Evolutionary conservation across 129 eudicot genomes (phyloP).

Genomic region (Erigeron canadensis): DNA sequence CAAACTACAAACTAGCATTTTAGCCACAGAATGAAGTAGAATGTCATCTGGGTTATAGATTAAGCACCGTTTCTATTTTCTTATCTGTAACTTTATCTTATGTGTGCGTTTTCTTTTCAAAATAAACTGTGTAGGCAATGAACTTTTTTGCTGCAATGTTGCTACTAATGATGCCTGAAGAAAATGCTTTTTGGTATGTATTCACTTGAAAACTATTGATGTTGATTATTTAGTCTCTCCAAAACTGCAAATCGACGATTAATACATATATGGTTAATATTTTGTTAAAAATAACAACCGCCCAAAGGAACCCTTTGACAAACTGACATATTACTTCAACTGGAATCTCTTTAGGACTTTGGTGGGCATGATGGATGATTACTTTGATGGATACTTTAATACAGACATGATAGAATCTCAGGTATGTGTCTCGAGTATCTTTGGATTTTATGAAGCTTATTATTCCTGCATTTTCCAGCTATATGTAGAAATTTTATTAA

Average conservation of each 20-base stretch:
- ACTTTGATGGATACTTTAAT: conserved; percentile 87
- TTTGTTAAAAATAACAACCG: too few species aligned
- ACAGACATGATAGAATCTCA: conserved; percentile 95
- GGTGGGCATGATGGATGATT: conserved; percentile 90
- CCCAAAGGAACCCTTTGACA: too few species aligned
- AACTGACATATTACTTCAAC: conserved; percentile 17
- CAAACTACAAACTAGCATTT: not conserved
- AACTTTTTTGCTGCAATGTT: conserved; percentile 94
- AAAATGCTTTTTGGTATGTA: conserved; percentile 96
- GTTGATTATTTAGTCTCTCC: not conserved
- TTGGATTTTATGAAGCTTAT: conserved; percentile 1
- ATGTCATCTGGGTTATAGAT: not conserved
- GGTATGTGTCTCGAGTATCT: conserved; percentile 33
- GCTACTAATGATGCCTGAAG: conserved; percentile 98
- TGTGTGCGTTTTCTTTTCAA: conserved; percentile 2
- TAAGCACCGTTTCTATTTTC: not conserved
- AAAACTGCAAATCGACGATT: not conserved
- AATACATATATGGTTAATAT: conserved; percentile 5
- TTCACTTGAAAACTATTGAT: not conserved
- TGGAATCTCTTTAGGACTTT: conserved; percentile 67
- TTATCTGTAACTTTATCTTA: not conserved
- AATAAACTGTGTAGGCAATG: conserved; percentile 71
- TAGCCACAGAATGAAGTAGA: not conserved
- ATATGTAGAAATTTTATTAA: not conserved
- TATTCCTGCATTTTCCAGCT: not conserved